phyloP scores from a whole-genome alignment of 768 basidiomycete genomes.

The Pisolithus marmoratus region DNA sequence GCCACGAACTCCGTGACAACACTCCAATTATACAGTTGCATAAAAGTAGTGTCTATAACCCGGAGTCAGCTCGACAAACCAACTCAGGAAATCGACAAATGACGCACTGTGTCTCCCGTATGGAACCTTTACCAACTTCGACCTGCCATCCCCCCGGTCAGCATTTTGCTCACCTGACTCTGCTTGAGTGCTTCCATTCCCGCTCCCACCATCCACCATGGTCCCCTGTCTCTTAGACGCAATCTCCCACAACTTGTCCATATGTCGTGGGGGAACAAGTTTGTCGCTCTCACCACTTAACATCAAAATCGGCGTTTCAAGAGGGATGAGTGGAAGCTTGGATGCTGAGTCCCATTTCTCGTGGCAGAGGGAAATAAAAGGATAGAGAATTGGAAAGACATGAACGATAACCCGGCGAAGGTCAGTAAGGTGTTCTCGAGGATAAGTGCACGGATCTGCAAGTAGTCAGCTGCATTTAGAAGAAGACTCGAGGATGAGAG shows the following conservation, averaged over 20 bases:
- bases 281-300: conserved; percentile 46
- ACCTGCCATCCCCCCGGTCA: conserved; percentile 41
- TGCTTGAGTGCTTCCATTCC: not conserved
- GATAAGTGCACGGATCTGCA: conserved; percentile 71
- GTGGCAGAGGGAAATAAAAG: conserved; percentile 74
- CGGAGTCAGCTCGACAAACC: not conserved
- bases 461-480: not conserved
- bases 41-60: conserved; percentile 46
- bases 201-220: too few species aligned
- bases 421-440: conserved; percentile 90
- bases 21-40: conserved; percentile 50
- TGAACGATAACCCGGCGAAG: conserved; percentile 76
- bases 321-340: too few species aligned
- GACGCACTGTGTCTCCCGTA: conserved; percentile 49
- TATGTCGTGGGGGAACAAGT: conserved; percentile 49
- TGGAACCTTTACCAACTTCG: conserved; percentile 50
- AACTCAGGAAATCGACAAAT: not conserved
- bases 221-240: conserved; percentile 43
- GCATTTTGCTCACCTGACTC: conserved; percentile 13
- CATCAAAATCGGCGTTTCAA: too few species aligned
- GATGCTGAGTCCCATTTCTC: too few species aligned
- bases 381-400: conserved; percentile 66
- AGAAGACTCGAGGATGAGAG: not conserved
- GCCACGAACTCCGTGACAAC: conserved; percentile 44
- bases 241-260: conserved; percentile 63